Base-by-base conservation (phyloP, 176 grass and related monocot species). In the Zoysia pacifica region DNA sequence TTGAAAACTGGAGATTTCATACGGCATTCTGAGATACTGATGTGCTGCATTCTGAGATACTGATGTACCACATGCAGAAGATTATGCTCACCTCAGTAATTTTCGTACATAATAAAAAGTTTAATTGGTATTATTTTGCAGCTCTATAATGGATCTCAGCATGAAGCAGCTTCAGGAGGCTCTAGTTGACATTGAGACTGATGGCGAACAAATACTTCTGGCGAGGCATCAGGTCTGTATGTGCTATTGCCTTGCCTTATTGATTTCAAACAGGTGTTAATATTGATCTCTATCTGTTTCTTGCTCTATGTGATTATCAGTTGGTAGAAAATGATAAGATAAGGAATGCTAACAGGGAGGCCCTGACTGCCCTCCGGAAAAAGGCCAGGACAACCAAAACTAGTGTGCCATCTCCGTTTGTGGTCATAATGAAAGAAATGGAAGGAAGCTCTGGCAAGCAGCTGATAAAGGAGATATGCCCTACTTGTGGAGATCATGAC, bases 191-290 rank as follows among this genome's bases (percentile, higher is more conserved):
- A 74, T 94, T 65, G 92, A 94, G 86, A 89, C 81, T 46, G 88
- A 94, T 71, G 95, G 88, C 9, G 92, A 98, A 73, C 73, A 94
- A 46, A 71, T 98, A 69, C 84, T 98, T 85, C 86, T 98, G 28
- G 90, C 95, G 62, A 93, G 92, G 64, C 85, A 97, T 90, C 89
- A 94, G 94, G 94, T 97, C 28, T 8, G 12, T 59, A 14, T 69
- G 5, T 39, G 60, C 62, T 73, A 43, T 11, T 45, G 47, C 40
- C 16, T 73, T 11, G 43, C 28, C 14, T 62, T 77, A 14, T 82
- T 76, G 7, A 53, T 70, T 10, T 11, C 48, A 65, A 47, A 39
- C 38, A 35, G 9, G 19, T 76, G 19, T 60, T 4, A 39, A 11
- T 74, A 9, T 48, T 5, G 5, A 75, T 74, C 13, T 45, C 14